Conservation (phyloP, 2,329 filamentous ascomycete genomes). For the Neoarthrinium moseri region DNA sequence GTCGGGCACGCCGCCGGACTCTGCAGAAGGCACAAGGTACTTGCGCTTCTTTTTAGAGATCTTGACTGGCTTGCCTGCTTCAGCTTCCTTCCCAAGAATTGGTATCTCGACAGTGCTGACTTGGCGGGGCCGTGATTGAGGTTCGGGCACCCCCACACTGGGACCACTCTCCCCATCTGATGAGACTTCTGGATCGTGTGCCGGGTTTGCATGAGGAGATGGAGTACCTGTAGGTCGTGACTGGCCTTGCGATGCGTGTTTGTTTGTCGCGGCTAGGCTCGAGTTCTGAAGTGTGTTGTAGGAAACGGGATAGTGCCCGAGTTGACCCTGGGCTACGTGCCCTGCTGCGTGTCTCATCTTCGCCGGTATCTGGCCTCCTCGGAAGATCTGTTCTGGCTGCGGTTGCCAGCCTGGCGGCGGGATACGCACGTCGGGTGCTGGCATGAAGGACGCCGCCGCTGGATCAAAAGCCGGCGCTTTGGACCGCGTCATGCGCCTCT, state of each 20-base stretch:
- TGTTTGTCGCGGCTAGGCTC: not conserved
- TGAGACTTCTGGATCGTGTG: not conserved
- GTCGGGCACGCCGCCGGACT: constrained; percentile 58
- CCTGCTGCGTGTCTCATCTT: not conserved
- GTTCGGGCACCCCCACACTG: constrained; percentile 1
- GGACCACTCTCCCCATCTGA: not conserved
- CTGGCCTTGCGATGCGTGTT: not conserved
- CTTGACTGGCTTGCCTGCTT: constrained; percentile 4
- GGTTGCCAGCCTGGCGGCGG: not conserved
- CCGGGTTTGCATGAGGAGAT: not conserved
- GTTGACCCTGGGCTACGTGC: not conserved
- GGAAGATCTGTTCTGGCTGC: not conserved
- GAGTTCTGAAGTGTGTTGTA: not conserved
- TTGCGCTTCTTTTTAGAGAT: constrained; percentile 11
- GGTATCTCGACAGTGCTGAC: not conserved
- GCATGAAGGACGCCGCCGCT: not conserved
- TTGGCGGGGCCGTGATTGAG: not conserved
- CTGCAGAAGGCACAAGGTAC: constrained; percentile 19
- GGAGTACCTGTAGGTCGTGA: not conserved
- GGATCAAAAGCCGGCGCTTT: not conserved
- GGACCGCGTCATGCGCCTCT: not conserved
- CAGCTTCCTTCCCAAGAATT: not conserved
- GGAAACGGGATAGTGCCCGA: not conserved
- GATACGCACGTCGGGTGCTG: not conserved
- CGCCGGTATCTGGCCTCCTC: too few relatives aligned